Evolutionary conservation across 768 basidiomycete species (phyloP), one percentile per base, ranked within the genome.

Genomic region (Lactarius tabidus): DNA sequence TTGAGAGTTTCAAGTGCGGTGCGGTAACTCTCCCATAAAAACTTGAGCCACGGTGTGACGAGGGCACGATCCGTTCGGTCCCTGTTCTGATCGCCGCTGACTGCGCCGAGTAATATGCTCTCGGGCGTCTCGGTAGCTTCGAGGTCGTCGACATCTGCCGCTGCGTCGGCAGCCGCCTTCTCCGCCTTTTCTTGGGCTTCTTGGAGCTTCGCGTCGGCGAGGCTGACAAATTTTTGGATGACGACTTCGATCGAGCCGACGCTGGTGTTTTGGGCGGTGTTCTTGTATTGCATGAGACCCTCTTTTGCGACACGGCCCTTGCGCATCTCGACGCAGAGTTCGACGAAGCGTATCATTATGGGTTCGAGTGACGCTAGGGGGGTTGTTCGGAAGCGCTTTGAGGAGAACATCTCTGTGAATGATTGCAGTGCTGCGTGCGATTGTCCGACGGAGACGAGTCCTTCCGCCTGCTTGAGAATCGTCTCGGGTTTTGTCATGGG

Each of bases 21-120:
- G 63, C 96, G 87, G 74, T 98, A 98, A 70, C 92, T 93, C 81
- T 98, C 96, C 95, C 95, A 98, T n/a, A 95, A 82, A 76, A 98
- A 97, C 74, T 95, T 95, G 73, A 98, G 89, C 89, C 95, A 97
- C 0, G 96, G 96, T 0, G 94, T 97, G 68, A 99, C 94, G 59
- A 98, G 83, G 8, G 94, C 91, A 54, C 96, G 80, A 77, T 98
- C 95, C 35, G 94, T 97, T 70, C 96, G 81, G 76, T 98, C 95
- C 79, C 91, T 91, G 79, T 84, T 95, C 78, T 94, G 91, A 74
- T 94, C 93, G 41, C 84, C 85, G 71, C 90, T 89, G 67, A 98
- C 93, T 17, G 93, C 93, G 57, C 91, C 90, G 23, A 96, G 82
- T 17, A 97, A 79, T 66, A 97, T 92, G 72, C 90, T 91, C 77